Evolutionary conservation across 2,329 filamentous ascomycete species (phyloP).

Genomic region (Alternaria tenuissima): DNA sequence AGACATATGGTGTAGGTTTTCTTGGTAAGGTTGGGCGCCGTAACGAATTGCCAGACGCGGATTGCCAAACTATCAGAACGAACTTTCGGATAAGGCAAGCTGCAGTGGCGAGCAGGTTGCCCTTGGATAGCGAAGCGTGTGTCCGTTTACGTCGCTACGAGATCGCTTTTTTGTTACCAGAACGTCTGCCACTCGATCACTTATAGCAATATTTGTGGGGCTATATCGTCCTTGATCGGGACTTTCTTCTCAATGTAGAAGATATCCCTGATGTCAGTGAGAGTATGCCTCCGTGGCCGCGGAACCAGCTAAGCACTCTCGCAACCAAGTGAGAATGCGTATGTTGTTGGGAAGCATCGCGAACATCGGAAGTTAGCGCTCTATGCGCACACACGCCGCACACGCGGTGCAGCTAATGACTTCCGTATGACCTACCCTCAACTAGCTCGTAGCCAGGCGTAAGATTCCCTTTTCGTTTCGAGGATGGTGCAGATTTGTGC

Average conservation of each 20-base stretch:
- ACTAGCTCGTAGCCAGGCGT: not conserved
- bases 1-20: not conserved
- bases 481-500: not conserved
- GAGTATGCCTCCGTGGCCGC: not conserved
- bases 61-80: not conserved
- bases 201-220: not conserved
- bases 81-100: too few species aligned
- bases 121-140: not conserved
- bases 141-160: not conserved
- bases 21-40: not conserved
- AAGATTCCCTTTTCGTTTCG: not conserved
- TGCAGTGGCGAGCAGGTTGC: not conserved
- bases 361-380: slow-evolving; percentile 5
- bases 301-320: not conserved
- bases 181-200: not conserved
- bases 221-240: not conserved
- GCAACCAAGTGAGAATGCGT: not conserved
- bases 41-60: not conserved
- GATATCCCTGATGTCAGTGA: fast-evolving
- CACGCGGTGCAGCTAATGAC: slow-evolving; percentile 6
- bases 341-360: slow-evolving; percentile 5
- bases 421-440: not conserved
- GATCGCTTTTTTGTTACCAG: not conserved
- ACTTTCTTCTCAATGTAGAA: not conserved
- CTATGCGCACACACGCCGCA: slow-evolving; percentile 1